Evolutionary conservation across 805 yeast genomes (phyloP), one percentile per base, ranked within the genome.

Genomic region (Myxozyma vanderwaltii): DNA sequence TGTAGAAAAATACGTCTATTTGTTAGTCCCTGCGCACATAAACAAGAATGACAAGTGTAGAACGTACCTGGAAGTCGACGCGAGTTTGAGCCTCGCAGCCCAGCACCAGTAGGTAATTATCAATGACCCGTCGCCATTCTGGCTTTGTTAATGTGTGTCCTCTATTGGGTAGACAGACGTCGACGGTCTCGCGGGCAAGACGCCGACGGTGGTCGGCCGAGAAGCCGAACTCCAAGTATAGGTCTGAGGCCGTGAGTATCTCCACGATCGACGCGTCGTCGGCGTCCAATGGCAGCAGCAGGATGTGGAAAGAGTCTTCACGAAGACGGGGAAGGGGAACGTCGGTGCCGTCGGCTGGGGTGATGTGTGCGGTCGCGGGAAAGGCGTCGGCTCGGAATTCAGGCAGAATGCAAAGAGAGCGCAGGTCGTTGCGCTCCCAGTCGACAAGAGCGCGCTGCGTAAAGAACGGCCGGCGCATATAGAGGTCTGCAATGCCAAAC

Each of bases 81-180:
- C 89, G 78, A 66, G 90, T 85, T 69, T 87, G 90, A 15, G 85
- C 83, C 66, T 86, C 90, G 49, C 86, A 86, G 3, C 83, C 88
- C 31, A 86, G 74, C 68, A 83, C 84, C 38, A 86, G 71, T 38
- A 85, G 66, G 67, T 81, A 87, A 71, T 86, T 86, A 64, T 87
- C 92, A 59, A 87, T 84, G 27, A 87, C 80, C 67, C 86, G 84
- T 65, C 91, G 76, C 89, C 91, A 86, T 70, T 86, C 88, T 26
- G 82, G 77, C 4, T 81, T 74, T n/a, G 81, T 68, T 47, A 67
- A 41, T 7, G 21, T 27, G 6, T 17, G 19, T 15, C n/a, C 8
- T 23, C 57, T 36, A 23, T 35, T 87, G 86, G 13, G 84, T 78
- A 53, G 35, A 39, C 65, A 62, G 27, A 51, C 7, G 26, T 77